These are phyloP conservation scores for Cyclotella baltica DNA, from an alignment of 108 stramenopile species.

Conservation along the genomic window DNA sequence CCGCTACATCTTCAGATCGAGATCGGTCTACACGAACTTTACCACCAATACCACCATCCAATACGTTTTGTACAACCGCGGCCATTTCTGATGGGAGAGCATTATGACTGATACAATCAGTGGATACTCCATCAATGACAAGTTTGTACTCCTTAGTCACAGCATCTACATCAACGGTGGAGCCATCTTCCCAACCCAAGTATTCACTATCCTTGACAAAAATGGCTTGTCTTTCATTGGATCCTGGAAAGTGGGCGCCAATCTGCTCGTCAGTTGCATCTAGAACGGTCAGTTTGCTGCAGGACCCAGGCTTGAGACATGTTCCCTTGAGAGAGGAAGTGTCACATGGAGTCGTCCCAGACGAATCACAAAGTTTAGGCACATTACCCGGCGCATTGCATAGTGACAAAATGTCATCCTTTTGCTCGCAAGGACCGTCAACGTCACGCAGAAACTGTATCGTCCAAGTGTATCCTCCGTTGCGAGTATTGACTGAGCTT, in stretches of 20 bases:
- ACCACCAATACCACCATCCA: conserved; percentile 45
- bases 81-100: conserved; percentile 43
- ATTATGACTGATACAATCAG: conserved; percentile 58
- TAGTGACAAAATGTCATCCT: conserved; percentile 46
- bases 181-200: conserved; percentile 61
- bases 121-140: conserved; percentile 32
- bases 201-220: conserved; percentile 61
- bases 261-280: conserved; percentile 45
- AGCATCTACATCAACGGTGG: conserved; percentile 24
- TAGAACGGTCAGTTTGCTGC: conserved; percentile 54
- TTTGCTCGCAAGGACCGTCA: conserved; percentile 75
- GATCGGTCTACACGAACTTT: conserved; percentile 46
- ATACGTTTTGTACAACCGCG: conserved; percentile 28
- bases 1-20: conserved; percentile 49
- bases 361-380: conserved; percentile 58
- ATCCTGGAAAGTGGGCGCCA: conserved; percentile 51
- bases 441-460: conserved; percentile 81
- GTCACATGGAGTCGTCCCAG: conserved; percentile 44
- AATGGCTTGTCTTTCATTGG: conserved; percentile 55
- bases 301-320: conserved; percentile 51
- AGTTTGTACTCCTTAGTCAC: conserved; percentile 43
- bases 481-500: conserved; percentile 65
- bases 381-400: conserved; percentile 89
- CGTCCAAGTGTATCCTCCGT: conserved; percentile 84
- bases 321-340: conserved; percentile 43